Evolutionary conservation across 768 basidiomycete species (phyloP).

Genomic region (Tephrocybe sp.): DNA sequence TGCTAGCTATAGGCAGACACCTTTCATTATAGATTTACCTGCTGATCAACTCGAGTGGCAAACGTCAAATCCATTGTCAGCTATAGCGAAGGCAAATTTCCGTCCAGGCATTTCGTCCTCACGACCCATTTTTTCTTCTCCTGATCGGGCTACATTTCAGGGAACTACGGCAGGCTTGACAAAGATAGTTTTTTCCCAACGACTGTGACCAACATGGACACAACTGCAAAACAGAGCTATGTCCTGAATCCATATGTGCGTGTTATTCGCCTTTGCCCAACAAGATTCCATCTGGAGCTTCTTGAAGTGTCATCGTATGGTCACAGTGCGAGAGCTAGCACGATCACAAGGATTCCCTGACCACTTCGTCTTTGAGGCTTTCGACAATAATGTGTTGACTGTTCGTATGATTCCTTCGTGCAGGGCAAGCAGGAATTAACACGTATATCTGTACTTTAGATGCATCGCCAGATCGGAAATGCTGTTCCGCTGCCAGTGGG

Average conservation of each 20-base stretch:
- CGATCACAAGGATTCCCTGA: slow-evolving; percentile 85
- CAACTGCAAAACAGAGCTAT: slow-evolving; percentile 73
- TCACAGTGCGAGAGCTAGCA: slow-evolving; percentile 76
- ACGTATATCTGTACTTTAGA: slow-evolving; percentile 47
- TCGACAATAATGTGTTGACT: slow-evolving; percentile 53
- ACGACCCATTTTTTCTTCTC: not conserved
- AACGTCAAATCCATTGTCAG: slow-evolving; percentile 56
- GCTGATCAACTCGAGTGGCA: slow-evolving; percentile 59
- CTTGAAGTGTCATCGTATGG: slow-evolving; percentile 62
- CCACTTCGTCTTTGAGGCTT: slow-evolving; percentile 59
- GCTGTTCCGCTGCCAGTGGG: slow-evolving; percentile 72
- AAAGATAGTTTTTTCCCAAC: slow-evolving; percentile 61
- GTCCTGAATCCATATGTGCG: slow-evolving; percentile 69
- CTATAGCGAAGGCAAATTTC: slow-evolving; percentile 52
- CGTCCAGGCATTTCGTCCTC: slow-evolving; percentile 40
- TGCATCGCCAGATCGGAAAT: slow-evolving; percentile 82
- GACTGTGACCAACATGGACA: slow-evolving; percentile 76
- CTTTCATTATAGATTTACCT: slow-evolving; percentile 36
- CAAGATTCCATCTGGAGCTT: slow-evolving; percentile 63
- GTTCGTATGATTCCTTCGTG: slow-evolving; percentile 37
- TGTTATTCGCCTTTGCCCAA: slow-evolving; percentile 32
- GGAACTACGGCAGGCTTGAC: slow-evolving; percentile 61
- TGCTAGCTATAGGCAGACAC: not conserved
- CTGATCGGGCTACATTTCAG: too few species aligned
- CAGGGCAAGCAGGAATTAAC: not conserved